Evolutionary conservation across 1,284 basidiomycete species (phyloP).

Genomic region (Cryptococcus jaspeensis): DNA sequence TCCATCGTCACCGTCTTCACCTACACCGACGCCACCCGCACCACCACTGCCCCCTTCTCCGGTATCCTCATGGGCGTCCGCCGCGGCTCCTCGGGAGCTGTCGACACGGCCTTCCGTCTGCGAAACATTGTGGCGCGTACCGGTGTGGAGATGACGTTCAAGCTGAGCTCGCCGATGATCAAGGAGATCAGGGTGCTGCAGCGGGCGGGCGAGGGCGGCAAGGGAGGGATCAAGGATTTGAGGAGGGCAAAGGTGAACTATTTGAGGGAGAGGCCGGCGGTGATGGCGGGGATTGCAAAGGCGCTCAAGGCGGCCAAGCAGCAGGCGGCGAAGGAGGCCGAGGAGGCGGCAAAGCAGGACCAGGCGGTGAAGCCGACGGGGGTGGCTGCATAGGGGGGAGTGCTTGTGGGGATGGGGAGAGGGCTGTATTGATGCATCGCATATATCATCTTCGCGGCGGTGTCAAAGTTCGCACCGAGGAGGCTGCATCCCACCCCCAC

Average conservation of each 20-base stretch:
- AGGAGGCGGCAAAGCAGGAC: neutral
- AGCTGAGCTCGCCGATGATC: conserved; percentile 75
- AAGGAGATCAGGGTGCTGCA: conserved; percentile 72
- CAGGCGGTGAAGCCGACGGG: neutral
- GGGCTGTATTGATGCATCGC: neutral
- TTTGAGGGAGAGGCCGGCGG: conserved; percentile 44
- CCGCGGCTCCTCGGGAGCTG: conserved; percentile 60
- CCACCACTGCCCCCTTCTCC: conserved; percentile 73
- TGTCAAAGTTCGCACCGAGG: too few relatives aligned
- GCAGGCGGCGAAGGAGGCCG: neutral
- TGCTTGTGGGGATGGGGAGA: too few relatives aligned
- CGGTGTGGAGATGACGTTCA: conserved; percentile 88
- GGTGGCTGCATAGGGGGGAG: too few relatives aligned
- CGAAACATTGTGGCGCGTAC: conserved; percentile 84
- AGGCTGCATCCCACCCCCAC: too few relatives aligned
- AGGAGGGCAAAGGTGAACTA: conserved; percentile 48
- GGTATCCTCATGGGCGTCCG: conserved; percentile 80
- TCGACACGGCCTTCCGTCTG: conserved; percentile 76
- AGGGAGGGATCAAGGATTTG: conserved; percentile 36
- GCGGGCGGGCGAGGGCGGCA: conserved; percentile 36
- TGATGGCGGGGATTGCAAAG: conserved; percentile 46
- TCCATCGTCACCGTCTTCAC: conserved; percentile 71
- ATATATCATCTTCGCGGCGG: too few relatives aligned
- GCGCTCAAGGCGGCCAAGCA: conserved; percentile 40
- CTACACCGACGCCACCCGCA: conserved; percentile 53